These are phyloP conservation scores for Casaregolazyma suthepensis DNA, from an alignment of 1,139 yeast species.

Conservation along the genomic window DNA sequence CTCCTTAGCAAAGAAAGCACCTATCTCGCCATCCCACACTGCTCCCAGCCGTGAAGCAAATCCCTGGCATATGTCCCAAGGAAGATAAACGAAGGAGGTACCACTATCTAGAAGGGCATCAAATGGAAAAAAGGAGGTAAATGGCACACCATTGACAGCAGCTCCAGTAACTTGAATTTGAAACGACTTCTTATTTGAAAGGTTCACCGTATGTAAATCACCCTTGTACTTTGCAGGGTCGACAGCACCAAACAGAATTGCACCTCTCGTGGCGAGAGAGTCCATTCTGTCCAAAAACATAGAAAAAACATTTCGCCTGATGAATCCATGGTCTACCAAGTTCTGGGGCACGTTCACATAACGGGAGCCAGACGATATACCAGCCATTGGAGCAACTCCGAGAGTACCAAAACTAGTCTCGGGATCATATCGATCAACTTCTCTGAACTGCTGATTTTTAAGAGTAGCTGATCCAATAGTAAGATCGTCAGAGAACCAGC, in stretches of 20 bases:
- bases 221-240: slow-evolving; percentile 50
- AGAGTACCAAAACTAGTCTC: slow-evolving; percentile 10
- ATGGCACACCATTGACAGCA: background rate
- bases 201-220: slow-evolving; percentile 31
- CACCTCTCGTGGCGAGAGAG: slow-evolving; percentile 30
- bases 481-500: slow-evolving; percentile 43
- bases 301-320: slow-evolving; percentile 44
- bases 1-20: slow-evolving; percentile 20
- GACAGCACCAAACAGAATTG: slow-evolving; percentile 52
- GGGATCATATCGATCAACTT: background rate
- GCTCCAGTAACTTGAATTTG: slow-evolving; percentile 13
- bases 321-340: slow-evolving; percentile 42
- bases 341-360: slow-evolving; percentile 41
- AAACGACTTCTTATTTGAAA: slow-evolving; percentile 11
- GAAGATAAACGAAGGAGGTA: slow-evolving; percentile 18
- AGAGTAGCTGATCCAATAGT: slow-evolving; percentile 4
- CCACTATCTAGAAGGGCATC: slow-evolving; percentile 8
- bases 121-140: slow-evolving; percentile 2
- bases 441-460: slow-evolving; percentile 4
- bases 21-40: slow-evolving; percentile 14
- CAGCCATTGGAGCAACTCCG: slow-evolving; percentile 11
- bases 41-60: slow-evolving; percentile 20
- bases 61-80: slow-evolving; percentile 12
- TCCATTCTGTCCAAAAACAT: slow-evolving; percentile 38
- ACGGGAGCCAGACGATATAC: background rate